phyloP scores from a whole-genome alignment of 2,329 filamentous ascomycete genomes.

The Lecanoromycetidae sp. region DNA sequence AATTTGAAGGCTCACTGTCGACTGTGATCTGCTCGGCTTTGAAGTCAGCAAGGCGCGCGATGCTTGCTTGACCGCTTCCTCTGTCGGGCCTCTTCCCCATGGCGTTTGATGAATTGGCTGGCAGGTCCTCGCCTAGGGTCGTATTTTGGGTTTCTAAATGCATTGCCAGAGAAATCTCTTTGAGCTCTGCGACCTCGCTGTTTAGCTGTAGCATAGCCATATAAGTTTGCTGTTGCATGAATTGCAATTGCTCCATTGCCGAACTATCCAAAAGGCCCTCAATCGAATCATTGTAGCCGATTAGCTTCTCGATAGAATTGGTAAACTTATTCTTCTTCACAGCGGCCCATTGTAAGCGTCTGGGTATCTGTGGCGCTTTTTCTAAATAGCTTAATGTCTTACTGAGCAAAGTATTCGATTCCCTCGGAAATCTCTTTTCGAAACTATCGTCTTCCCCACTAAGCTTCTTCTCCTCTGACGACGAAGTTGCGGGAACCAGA shows the following conservation, averaged over 20 bases:
- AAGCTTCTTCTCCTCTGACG: too few species aligned
- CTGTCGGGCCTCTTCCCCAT: background rate
- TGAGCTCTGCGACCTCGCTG: constrained; percentile 25
- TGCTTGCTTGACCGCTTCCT: constrained; percentile 13
- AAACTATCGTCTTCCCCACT: background rate
- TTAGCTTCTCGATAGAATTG: constrained; percentile 24
- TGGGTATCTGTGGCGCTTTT: constrained; percentile 21
- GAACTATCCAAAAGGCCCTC: constrained; percentile 24
- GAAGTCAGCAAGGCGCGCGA: constrained; percentile 26
- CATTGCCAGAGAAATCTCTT: constrained; percentile 25
- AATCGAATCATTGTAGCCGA: constrained; percentile 28
- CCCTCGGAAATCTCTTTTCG: background rate
- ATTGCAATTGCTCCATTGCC: constrained; percentile 23
- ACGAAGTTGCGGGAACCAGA: background rate
- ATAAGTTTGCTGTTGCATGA: constrained; percentile 26
- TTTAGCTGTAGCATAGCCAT: constrained; percentile 30
- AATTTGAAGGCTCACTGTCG: background rate
- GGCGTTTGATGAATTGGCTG: background rate
- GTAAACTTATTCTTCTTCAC: constrained; percentile 26
- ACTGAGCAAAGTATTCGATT: background rate
- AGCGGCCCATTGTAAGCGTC: constrained; percentile 25
- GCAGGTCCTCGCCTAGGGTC: background rate
- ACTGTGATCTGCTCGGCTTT: constrained; percentile 23
- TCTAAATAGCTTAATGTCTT: constrained; percentile 16
- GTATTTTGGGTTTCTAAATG: background rate